phyloP scores from a whole-genome alignment of 1,139 yeast species.

The Saccharomycopsis hybrid region DNA sequence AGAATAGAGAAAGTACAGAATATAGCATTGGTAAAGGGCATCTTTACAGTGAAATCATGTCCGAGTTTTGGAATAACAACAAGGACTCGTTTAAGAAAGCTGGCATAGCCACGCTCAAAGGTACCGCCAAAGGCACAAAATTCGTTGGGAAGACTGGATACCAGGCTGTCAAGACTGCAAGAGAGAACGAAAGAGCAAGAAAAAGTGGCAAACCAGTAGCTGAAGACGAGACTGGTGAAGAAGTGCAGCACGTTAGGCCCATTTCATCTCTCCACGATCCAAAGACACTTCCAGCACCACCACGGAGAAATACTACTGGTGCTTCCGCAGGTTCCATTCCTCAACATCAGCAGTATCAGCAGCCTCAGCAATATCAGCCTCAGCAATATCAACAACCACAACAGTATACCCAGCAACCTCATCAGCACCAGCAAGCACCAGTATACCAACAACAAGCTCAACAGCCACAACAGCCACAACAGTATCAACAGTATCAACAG shows the following conservation, averaged over 20 bases:
- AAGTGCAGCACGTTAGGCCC: conserved; percentile 27
- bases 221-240: conserved; percentile 23
- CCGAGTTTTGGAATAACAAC: conserved; percentile 44
- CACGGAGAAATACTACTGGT: conserved; percentile 24
- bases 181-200: conserved; percentile 22
- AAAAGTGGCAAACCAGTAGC: conserved; percentile 23
- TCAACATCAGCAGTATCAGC: conserved; percentile 19
- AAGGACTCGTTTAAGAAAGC: conserved; percentile 31
- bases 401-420: conserved; percentile 7
- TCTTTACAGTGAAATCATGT: conserved; percentile 21
- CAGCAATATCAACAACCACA: conserved; percentile 1
- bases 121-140: conserved; percentile 39
- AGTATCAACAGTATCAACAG: conserved; percentile 17
- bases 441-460: conserved; percentile 10
- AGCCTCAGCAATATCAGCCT: conserved; percentile 6
- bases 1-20: conserved; percentile 28
- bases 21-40: too few species aligned
- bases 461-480: conserved; percentile 8
- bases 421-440: conserved; percentile 6
- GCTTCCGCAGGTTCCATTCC: conserved; percentile 12
- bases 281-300: conserved; percentile 47
- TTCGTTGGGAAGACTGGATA: conserved; percentile 42
- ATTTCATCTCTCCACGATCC: conserved; percentile 34
- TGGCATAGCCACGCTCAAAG: conserved; percentile 30
- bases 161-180: conserved; percentile 34